A percentile compares a stretch with the other conserved stretches of the same genome.
Evolutionary conservation across 805 yeast species (phyloP).

Genomic region (Schwanniomyces pseudopolymorphus): DNA sequence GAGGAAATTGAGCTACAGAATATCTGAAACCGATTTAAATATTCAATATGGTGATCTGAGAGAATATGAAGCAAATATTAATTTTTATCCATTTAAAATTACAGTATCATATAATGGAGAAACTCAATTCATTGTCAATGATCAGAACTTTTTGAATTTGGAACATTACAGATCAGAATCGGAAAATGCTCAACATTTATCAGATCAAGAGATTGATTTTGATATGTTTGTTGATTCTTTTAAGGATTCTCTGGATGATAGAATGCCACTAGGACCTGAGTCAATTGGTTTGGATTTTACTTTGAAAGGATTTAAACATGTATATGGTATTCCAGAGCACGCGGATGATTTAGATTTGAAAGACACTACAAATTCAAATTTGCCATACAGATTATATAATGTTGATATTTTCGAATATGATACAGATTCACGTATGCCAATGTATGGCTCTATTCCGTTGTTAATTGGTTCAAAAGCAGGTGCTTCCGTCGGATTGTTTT

Average conservation of each 20-base stretch:
- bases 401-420: conserved; percentile 97
- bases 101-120: conserved; percentile 45
- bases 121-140: conserved; percentile 61
- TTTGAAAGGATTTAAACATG: conserved; percentile 58
- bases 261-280: conserved; percentile 82
- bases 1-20: background rate
- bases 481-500: conserved; percentile 72
- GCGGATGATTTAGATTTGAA: conserved; percentile 76
- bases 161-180: conserved; percentile 68
- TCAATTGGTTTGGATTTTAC: conserved; percentile 78
- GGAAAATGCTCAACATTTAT: conserved; percentile 35
- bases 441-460: conserved; percentile 95
- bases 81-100: conserved; percentile 50
- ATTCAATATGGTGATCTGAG: conserved; percentile 37
- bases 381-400: conserved; percentile 84
- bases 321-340: conserved; percentile 97
- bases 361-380: conserved; percentile 58
- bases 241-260: conserved; percentile 63
- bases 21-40: conserved; percentile 4
- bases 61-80: conserved; percentile 44
- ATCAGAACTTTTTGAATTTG: conserved; percentile 66
- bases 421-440: conserved; percentile 75
- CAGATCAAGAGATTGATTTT: conserved; percentile 60
- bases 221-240: conserved; percentile 74
- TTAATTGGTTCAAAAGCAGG: conserved; percentile 65